Evolutionary conservation across 2,329 filamentous ascomycete genomes (phyloP).

Genomic region (Alternaria incomplexa): DNA sequence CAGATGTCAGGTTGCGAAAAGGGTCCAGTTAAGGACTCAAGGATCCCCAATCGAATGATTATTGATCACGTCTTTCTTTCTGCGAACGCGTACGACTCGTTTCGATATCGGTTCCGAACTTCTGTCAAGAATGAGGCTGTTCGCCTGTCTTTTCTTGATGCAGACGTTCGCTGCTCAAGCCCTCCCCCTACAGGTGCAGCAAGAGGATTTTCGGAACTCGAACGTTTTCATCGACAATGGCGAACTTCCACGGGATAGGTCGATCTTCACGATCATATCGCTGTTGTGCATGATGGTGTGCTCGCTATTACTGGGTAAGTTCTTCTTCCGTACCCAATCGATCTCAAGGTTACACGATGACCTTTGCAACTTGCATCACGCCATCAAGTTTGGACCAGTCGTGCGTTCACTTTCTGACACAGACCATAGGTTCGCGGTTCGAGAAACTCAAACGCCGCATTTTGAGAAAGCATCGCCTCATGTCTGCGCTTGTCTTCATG

Average conservation of each 20-base stretch:
- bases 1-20: background rate
- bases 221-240: background rate
- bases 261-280: background rate
- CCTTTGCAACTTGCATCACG: background rate
- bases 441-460: background rate
- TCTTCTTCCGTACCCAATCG: no score
- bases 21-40: constrained; percentile 3
- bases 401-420: background rate
- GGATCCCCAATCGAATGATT: background rate
- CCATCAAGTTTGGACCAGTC: background rate
- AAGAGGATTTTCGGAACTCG: background rate
- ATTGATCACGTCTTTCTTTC: background rate
- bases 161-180: background rate
- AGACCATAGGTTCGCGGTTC: background rate
- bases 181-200: background rate
- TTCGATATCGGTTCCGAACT: background rate
- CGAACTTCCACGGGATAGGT: background rate
- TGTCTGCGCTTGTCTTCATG: constrained; percentile 19
- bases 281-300: constrained; percentile 6
- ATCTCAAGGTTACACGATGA: background rate
- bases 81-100: background rate
- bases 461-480: constrained; percentile 17
- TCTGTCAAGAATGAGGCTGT: background rate
- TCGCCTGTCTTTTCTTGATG: background rate
- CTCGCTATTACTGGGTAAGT: constrained; percentile 5